These are phyloP conservation scores for Ambrosiella beaveri DNA, from an alignment of 2,329 filamentous ascomycete species.

Conservation along the genomic window DNA sequence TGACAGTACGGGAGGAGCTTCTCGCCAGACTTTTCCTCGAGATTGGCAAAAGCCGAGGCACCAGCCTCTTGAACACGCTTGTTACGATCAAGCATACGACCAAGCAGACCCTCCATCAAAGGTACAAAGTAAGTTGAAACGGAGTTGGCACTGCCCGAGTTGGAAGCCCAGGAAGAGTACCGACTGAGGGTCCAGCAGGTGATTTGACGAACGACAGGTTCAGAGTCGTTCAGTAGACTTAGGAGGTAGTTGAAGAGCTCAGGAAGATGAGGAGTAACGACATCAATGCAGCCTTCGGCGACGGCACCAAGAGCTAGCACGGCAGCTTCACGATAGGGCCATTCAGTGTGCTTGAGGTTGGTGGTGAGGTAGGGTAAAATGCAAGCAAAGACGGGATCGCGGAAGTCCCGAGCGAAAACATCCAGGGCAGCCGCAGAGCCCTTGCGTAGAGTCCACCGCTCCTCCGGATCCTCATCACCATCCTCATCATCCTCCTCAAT, in stretches of 20 bases:
- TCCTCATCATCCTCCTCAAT: constrained; percentile 56
- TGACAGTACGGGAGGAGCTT: constrained; percentile 70
- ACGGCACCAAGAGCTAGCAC: constrained; percentile 89
- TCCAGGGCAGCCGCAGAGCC: constrained; percentile 92
- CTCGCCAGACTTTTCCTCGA: constrained; percentile 82
- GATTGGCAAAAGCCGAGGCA: constrained; percentile 85
- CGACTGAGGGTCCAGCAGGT: constrained; percentile 94
- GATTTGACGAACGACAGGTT: constrained; percentile 87
- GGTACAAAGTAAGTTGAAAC: constrained; percentile 74
- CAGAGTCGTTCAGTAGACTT: constrained; percentile 62
- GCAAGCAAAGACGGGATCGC: constrained; percentile 70
- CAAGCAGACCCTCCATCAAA: constrained; percentile 90
- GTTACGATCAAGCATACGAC: constrained; percentile 90
- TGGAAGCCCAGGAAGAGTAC: constrained; percentile 83
- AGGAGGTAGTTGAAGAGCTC: constrained; percentile 84
- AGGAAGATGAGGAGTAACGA: constrained; percentile 76
- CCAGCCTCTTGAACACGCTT: constrained; percentile 96
- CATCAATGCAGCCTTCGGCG: constrained; percentile 81
- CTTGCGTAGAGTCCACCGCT: constrained; percentile 88
- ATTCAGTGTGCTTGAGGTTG: constrained; percentile 74
- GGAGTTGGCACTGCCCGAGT: constrained; percentile 47
- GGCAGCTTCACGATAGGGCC: constrained; percentile 84
- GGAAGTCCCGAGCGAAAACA: constrained; percentile 82
- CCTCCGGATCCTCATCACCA: constrained; percentile 70
- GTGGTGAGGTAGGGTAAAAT: constrained; percentile 85